Base-by-base conservation (phyloP, 169 alveolate species). In the Blepharisma undulans region DNA sequence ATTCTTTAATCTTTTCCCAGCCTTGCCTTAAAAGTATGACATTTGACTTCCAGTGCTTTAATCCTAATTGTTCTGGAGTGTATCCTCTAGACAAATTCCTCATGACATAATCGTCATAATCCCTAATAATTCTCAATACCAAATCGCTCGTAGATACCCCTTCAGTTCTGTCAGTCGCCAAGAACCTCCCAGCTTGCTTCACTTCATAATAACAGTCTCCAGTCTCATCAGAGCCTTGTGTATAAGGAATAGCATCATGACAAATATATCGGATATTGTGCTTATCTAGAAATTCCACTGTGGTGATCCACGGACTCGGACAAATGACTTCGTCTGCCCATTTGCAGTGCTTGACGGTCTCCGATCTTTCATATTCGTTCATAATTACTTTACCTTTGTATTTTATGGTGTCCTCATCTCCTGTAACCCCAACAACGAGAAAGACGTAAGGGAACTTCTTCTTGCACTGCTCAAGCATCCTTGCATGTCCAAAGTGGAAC, bases 321-420 rank as follows among this genome's bases (percentile, higher is more conserved):
- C 99, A 98, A 36, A 99, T 96, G 36, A 99, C 99, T 92, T 99
- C 99, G 91, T 99, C 99, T 14, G 97, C 99, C 99, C 99, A 99
- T 79, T 98, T 97, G 84, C 99, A 95, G 88, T 98, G 99, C 76
- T 97, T 93, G 32, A 99, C 96, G 33, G 98, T 97, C 80, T 98
- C 99, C 30, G 98, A 97, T 82, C 99, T 92, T 92, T 99, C 99
- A 19, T 90, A 94, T 90, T 98, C 96, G 12, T 97, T 97, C 97
- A 98, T 98, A 59, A 98, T 99, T n/a, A 98, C 96, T 89, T 97
- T 98, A 21, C 99, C 99, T 94, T 98, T 99, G 87, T 95, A 93
- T 59, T 97, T 95, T 33, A 94, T 96, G 7, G 99, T 98, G 78
- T 99, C 99, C 84, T 97, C 98, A 89, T 98, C 99, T 12, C 99